phyloP scores from a whole-genome alignment of 2,329 filamentous ascomycete genomes.

The Thelonectria discophora region DNA sequence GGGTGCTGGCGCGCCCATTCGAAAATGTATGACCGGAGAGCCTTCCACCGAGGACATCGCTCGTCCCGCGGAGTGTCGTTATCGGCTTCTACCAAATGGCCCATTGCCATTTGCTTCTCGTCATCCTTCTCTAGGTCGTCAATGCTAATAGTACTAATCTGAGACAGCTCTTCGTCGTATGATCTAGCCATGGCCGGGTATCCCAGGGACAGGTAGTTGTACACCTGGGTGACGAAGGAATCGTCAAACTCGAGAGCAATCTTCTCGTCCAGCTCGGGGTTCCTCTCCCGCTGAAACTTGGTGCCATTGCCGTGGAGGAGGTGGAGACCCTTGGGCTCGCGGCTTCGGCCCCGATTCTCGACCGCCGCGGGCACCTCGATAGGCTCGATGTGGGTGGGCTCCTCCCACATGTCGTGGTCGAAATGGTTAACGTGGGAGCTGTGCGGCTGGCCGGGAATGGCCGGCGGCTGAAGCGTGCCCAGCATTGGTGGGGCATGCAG shows the following conservation, averaged over 20 bases:
- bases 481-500: slow-evolving; percentile 60
- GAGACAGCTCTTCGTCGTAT: slow-evolving; percentile 86
- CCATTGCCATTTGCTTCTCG: slow-evolving; percentile 66
- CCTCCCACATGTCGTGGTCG: slow-evolving; percentile 45
- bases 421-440: slow-evolving; percentile 19
- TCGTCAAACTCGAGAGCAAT: slow-evolving; percentile 78
- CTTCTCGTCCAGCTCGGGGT: slow-evolving; percentile 60
- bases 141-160: slow-evolving; percentile 77
- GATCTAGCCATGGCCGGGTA: slow-evolving; percentile 85
- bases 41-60: slow-evolving; percentile 80
- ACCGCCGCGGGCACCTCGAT: slow-evolving; percentile 31
- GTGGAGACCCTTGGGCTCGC: slow-evolving; percentile 55
- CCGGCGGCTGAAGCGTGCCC: slow-evolving; percentile 57
- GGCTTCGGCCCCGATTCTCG: slow-evolving; percentile 42
- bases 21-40: slow-evolving; percentile 81
- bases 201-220: slow-evolving; percentile 93
- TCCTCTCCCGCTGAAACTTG: slow-evolving; percentile 59
- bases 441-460: slow-evolving; percentile 51
- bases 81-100: slow-evolving; percentile 73
- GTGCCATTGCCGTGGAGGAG: slow-evolving; percentile 63
- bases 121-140: slow-evolving; percentile 78
- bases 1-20: slow-evolving; percentile 94
- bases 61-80: slow-evolving; percentile 54
- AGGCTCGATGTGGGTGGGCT: slow-evolving; percentile 47
- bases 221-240: slow-evolving; percentile 90